These are phyloP conservation scores for Copromyces sp. DNA, from an alignment of 495 filamentous ascomycete species.

Conservation along the genomic window DNA sequence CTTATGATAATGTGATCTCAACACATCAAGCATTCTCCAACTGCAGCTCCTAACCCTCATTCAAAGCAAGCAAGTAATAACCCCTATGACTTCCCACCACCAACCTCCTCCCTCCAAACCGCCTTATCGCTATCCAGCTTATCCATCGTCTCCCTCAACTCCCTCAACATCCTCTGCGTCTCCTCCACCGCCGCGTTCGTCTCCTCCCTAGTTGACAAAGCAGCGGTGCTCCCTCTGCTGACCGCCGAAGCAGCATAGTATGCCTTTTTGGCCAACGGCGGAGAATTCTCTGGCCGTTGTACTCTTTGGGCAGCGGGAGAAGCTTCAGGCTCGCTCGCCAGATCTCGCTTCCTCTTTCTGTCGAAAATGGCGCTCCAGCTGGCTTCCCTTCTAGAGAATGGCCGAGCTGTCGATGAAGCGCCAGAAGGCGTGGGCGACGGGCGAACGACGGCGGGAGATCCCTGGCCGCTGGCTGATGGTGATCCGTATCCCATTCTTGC, in stretches of 20 bases:
- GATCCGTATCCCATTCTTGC: neutral
- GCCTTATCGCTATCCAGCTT: slow-evolving; percentile 12
- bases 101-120: slow-evolving; percentile 7
- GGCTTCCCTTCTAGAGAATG: neutral
- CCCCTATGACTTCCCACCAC: neutral
- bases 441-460: neutral
- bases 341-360: neutral
- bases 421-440: slow-evolving; percentile 2
- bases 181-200: slow-evolving; percentile 17
- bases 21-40: neutral
- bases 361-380: neutral
- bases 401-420: neutral
- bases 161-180: slow-evolving; percentile 20
- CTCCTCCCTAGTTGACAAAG: slow-evolving; percentile 2
- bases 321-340: neutral
- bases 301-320: neutral
- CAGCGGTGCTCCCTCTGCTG: neutral
- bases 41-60: neutral
- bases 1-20: neutral
- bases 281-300: neutral
- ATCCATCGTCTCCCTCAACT: slow-evolving; percentile 22
- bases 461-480: neutral
- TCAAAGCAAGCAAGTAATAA: neutral
- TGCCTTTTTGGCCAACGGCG: slow-evolving; percentile 4
- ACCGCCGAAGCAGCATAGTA: neutral